Percentiles rank a stretch among this genome's conserved stretches.
Conservation (phyloP, 2,329 filamentous ascomycete species). For the Trichoderma citrinoviride region DNA sequence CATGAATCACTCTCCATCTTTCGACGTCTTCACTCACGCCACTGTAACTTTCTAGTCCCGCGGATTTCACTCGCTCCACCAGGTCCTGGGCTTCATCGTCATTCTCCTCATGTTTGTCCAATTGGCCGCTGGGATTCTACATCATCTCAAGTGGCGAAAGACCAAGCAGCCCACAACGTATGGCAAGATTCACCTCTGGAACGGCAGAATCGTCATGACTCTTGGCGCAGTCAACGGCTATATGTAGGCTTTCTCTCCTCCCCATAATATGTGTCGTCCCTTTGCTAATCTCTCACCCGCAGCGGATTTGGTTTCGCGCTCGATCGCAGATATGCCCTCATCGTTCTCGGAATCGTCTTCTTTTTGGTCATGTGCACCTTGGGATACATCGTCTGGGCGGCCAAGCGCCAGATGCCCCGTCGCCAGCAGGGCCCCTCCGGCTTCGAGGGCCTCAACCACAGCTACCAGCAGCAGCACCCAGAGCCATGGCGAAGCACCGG, state of each 20-base stretch:
- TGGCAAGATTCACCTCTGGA: constrained; percentile 54
- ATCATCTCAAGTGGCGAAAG: constrained; percentile 53
- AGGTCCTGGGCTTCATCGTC: constrained; percentile 57
- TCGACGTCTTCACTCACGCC: neutral
- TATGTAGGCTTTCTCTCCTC: constrained; percentile 41
- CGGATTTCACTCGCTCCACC: constrained; percentile 52
- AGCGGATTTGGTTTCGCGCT: constrained; percentile 59
- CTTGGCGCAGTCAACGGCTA: constrained; percentile 57
- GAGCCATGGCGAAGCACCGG: constrained; percentile 32
- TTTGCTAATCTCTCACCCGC: neutral
- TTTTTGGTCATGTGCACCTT: constrained; percentile 44
- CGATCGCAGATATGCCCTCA: constrained; percentile 45
- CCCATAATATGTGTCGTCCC: neutral
- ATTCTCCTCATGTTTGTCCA: constrained; percentile 52
- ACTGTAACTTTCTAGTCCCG: constrained; percentile 44
- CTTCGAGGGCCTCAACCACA: constrained; percentile 24
- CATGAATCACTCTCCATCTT: neutral
- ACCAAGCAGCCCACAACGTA: constrained; percentile 50
- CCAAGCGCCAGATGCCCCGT: constrained; percentile 30
- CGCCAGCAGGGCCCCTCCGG: constrained; percentile 21
- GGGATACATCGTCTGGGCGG: constrained; percentile 34
- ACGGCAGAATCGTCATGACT: constrained; percentile 53
- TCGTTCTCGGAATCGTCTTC: constrained; percentile 49
- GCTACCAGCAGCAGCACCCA: constrained; percentile 29
- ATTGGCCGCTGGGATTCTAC: constrained; percentile 53